Conservation (phyloP, 2,329 filamentous ascomycete species). For the Ilyonectria mors-panacis region DNA sequence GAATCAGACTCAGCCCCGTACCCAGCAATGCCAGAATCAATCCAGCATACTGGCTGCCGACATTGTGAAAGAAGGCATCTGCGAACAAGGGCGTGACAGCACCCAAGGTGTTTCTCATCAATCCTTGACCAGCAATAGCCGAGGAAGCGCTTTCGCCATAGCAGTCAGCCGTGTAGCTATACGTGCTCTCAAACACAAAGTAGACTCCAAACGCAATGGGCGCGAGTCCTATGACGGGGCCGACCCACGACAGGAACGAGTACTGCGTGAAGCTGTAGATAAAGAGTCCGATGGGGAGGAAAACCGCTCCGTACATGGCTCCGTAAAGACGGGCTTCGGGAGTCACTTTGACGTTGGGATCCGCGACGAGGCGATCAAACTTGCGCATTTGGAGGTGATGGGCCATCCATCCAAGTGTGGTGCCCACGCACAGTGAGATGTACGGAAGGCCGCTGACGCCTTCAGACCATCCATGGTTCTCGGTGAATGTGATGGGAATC, state of each 20-base stretch:
- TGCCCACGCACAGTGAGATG: slow-evolving; percentile 39
- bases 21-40: slow-evolving; percentile 40
- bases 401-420: slow-evolving; percentile 39
- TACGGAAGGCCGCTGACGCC: slow-evolving; percentile 40
- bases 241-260: slow-evolving; percentile 37
- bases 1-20: slow-evolving; percentile 38
- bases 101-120: slow-evolving; percentile 42
- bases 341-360: slow-evolving; percentile 39
- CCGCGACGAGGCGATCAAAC: slow-evolving; percentile 38
- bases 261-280: slow-evolving; percentile 44
- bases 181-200: slow-evolving; percentile 42
- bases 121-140: slow-evolving; percentile 40
- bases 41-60: slow-evolving; percentile 41
- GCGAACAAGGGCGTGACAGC: slow-evolving; percentile 42
- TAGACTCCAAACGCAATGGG: slow-evolving; percentile 42
- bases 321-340: slow-evolving; percentile 42
- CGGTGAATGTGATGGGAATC: slow-evolving; percentile 41
- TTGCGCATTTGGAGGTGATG: slow-evolving; percentile 43
- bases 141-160: slow-evolving; percentile 42
- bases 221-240: slow-evolving; percentile 36
- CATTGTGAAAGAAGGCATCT: slow-evolving; percentile 42
- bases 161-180: slow-evolving; percentile 42
- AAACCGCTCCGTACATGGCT: slow-evolving; percentile 42
- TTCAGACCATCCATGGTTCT: slow-evolving; percentile 38
- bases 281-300: slow-evolving; percentile 41